phyloP scores from a whole-genome alignment of 306 rosid genomes.

The Biancaea sappan region DNA sequence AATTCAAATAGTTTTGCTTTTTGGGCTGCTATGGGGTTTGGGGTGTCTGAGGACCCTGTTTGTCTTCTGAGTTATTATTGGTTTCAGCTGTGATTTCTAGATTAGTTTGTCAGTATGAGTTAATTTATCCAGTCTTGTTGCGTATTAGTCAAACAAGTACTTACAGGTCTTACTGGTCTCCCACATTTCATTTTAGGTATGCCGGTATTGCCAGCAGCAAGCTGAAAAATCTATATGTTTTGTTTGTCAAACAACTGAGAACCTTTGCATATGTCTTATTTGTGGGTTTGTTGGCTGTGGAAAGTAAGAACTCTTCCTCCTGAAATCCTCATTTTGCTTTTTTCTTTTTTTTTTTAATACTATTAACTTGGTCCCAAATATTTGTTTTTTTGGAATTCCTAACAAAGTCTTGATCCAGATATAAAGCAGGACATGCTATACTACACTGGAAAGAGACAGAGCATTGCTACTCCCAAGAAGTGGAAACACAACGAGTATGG shows the following conservation, averaged over 20 bases:
- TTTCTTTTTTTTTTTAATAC: not conserved
- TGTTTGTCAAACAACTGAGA: slow-evolving; percentile 92
- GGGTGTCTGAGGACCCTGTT: not conserved
- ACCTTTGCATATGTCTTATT: slow-evolving; percentile 94
- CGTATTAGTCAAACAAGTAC: not conserved
- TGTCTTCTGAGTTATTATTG: slow-evolving; percentile 24
- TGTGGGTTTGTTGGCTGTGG: slow-evolving; percentile 99
- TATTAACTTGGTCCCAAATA: slow-evolving; percentile 2
- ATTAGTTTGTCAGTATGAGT: slow-evolving; percentile 4
- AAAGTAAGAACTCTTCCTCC: slow-evolving; percentile 54
- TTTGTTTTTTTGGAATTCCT: slow-evolving; percentile 26
- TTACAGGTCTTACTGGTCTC: not conserved
- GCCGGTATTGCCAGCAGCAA: slow-evolving; percentile 96
- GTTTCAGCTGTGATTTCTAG: slow-evolving; percentile 5
- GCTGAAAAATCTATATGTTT: slow-evolving; percentile 87
- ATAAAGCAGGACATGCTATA: slow-evolving; percentile 90
- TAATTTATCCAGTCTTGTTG: not conserved
- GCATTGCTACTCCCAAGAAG: slow-evolving; percentile 92
- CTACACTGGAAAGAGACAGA: slow-evolving; percentile 95
- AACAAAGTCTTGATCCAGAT: slow-evolving; percentile 49
- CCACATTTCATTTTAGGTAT: slow-evolving; percentile 58
- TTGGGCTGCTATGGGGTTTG: slow-evolving; percentile 20
- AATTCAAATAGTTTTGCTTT: not conserved
- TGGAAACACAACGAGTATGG: slow-evolving; percentile 95
- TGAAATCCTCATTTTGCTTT: not conserved